A percentile compares a stretch with the other conserved stretches of the same genome.
Conservation (phyloP, 2,329 filamentous ascomycete species). For the Cadophora sp. region DNA sequence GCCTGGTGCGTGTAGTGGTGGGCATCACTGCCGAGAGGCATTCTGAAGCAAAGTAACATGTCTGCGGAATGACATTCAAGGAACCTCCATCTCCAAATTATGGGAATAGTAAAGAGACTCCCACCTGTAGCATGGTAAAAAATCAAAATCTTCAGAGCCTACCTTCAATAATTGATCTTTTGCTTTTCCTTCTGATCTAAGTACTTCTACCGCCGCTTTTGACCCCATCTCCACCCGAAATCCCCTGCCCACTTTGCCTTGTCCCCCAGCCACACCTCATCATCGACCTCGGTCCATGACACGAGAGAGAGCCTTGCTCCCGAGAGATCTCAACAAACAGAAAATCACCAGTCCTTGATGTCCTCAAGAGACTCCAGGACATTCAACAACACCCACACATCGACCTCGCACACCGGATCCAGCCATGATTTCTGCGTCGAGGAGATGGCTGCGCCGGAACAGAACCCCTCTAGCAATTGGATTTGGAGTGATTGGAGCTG, state of each 20-base stretch:
- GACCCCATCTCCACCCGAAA: background rate
- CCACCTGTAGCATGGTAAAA: background rate
- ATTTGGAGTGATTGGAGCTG: constrained; percentile 84
- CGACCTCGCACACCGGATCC: background rate
- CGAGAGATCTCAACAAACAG: constrained; percentile 13
- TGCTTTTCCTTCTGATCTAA: background rate
- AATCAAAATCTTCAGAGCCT: background rate
- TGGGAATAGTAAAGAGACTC: background rate
- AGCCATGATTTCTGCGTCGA: constrained; percentile 72
- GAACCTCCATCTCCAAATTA: background rate
- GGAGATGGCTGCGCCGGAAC: constrained; percentile 92
- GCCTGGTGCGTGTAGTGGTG: too few relatives aligned
- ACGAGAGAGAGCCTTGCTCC: constrained; percentile 10
- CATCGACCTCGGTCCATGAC: constrained; percentile 24
- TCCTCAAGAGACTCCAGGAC: background rate
- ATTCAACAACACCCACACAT: background rate
- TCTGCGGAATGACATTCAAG: background rate
- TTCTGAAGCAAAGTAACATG: too few relatives aligned
- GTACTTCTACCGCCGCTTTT: constrained; percentile 9
- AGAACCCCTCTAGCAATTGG: constrained; percentile 88
- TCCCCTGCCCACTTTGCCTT: background rate
- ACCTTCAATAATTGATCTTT: background rate
- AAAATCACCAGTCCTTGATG: background rate
- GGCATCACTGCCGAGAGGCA: too few relatives aligned
- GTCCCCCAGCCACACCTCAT: constrained; percentile 25